phyloP scores from a whole-genome alignment of 768 basidiomycete genomes.

The Tricholoma saponaceum region DNA sequence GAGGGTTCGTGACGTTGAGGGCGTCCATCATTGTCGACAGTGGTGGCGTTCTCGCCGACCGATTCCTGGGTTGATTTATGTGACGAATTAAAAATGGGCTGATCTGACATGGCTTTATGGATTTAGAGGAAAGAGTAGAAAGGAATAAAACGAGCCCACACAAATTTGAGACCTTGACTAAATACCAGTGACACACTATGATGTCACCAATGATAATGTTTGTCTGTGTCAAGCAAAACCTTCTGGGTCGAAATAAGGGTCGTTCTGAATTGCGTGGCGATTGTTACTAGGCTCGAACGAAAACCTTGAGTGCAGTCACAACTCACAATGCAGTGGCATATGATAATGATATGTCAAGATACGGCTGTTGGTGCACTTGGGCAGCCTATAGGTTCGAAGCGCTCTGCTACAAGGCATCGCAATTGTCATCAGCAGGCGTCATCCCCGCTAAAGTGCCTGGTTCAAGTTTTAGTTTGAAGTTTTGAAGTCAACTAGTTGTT shows the following conservation, averaged over 20 bases:
- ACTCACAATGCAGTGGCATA: no score
- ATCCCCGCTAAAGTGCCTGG: no score
- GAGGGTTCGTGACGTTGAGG: background rate
- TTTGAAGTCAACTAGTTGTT: no score
- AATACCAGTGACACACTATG: slow-evolving; percentile 1
- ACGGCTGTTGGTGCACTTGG: no score
- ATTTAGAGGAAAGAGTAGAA: background rate
- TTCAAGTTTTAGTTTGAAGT: no score
- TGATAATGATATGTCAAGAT: no score
- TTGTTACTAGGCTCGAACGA: no score
- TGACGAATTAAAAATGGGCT: background rate
- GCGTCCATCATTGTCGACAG: background rate
- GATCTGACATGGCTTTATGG: background rate
- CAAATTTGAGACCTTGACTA: slow-evolving; percentile 1
- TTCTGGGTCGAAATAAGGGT: background rate
- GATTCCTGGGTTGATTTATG: background rate
- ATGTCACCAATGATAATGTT: background rate
- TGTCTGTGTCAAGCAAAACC: background rate
- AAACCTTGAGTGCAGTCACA: no score
- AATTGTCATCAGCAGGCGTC: no score
- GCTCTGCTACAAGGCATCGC: no score
- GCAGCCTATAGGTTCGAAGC: no score
- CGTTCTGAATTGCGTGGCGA: no score
- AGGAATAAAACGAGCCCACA: background rate
- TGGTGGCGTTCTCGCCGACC: background rate